A percentile compares a stretch with the other conserved stretches of the same genome.
These are phyloP conservation scores for Cetradonia linearis DNA, from an alignment of 495 filamentous ascomycete genomes.

Conservation along the genomic window DNA sequence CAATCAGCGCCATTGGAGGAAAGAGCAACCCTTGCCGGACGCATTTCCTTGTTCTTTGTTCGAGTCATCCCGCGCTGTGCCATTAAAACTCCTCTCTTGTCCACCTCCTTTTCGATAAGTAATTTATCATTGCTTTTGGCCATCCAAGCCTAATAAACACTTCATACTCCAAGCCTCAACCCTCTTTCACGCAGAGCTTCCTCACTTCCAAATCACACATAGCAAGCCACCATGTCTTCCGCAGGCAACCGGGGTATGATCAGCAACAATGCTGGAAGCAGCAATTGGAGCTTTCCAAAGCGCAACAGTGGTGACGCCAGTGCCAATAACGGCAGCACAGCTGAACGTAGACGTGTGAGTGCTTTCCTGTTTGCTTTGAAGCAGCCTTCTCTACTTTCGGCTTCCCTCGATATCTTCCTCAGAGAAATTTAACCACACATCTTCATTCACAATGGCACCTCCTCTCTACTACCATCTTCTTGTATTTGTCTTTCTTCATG, in stretches of 20 bases:
- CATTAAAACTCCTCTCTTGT: not conserved
- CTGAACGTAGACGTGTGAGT: conserved; percentile 22
- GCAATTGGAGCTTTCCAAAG: not conserved
- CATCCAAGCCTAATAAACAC: not conserved
- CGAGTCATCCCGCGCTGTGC: not conserved
- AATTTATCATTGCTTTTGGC: not conserved
- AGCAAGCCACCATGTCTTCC: conserved; percentile 17
- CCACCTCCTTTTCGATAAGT: not conserved
- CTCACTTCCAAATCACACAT: not conserved
- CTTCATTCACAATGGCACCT: not conserved
- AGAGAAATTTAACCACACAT: not conserved
- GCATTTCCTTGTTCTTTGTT: not conserved
- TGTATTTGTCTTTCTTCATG: not conserved
- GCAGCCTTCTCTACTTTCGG: not conserved
- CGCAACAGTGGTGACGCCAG: conserved; percentile 1
- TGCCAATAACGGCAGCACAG: not conserved
- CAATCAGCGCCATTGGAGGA: not conserved
- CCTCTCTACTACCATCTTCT: conserved; percentile 8
- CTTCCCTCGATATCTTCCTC: not conserved
- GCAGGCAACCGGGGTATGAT: conserved; percentile 17
- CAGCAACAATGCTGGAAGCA: conserved; percentile 15
- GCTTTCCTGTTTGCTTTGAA: not conserved
- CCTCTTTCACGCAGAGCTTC: not conserved
- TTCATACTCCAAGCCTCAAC: not conserved
- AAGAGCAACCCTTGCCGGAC: conserved; percentile 4